phyloP scores from a whole-genome alignment of 2,329 filamentous ascomycete species.

The Penicillium sp. region DNA sequence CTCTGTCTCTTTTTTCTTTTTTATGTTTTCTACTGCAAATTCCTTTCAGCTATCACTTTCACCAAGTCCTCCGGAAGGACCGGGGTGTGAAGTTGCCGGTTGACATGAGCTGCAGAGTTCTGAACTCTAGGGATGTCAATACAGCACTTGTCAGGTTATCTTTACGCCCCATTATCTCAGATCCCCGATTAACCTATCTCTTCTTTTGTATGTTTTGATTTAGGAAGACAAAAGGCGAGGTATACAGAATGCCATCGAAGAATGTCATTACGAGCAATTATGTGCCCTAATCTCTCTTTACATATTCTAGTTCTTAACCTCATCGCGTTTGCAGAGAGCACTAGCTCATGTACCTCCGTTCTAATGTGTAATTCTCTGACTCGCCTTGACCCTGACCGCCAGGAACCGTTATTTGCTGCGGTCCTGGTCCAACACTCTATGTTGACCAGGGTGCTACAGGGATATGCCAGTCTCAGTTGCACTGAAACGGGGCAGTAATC shows the following conservation, averaged over 20 bases:
- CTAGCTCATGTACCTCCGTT: neutral
- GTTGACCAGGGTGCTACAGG: conserved; percentile 16
- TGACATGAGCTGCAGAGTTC: conserved; percentile 5
- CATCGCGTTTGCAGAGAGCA: neutral
- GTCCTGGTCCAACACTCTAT: conserved; percentile 19
- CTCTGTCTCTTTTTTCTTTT: conserved; percentile 7
- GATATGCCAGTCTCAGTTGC: conserved; percentile 10
- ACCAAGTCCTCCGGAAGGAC: conserved; percentile 5
- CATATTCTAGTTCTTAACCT: neutral
- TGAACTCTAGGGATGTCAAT: neutral
- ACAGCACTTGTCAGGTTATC: neutral
- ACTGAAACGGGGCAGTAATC: conserved; percentile 6
- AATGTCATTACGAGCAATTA: conserved; percentile 7
- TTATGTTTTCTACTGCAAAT: conserved; percentile 1
- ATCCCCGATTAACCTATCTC: neutral
- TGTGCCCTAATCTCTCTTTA: neutral
- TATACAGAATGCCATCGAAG: conserved; percentile 22
- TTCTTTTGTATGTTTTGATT: conserved; percentile 6
- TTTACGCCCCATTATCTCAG: neutral
- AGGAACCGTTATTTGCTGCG: conserved; percentile 31
- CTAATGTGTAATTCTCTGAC: conserved; percentile 24
- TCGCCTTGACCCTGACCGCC: conserved; percentile 16
- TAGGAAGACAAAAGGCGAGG: conserved; percentile 7
- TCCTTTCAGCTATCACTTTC: neutral
- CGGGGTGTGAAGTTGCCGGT: neutral